Base-by-base conservation (phyloP, 1,284 basidiomycete species). In the Fomitopsis palustris region DNA sequence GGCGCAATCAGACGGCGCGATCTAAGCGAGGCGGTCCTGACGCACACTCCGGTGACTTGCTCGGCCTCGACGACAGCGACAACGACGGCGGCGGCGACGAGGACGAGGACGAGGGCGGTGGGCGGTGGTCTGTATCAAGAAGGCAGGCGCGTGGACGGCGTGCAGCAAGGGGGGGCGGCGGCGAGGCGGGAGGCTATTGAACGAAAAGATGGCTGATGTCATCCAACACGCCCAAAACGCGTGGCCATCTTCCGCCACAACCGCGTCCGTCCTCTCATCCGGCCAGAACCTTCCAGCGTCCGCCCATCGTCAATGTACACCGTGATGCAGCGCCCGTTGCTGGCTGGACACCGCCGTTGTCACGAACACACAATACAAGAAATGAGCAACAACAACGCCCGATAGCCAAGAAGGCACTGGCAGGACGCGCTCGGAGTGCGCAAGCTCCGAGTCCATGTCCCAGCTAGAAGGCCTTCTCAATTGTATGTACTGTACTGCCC, bases 191-290 rank as follows among this genome's bases (percentile, higher is more conserved):
- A 51, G 49, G 31, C 19, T 37, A 19, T 52, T 31, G 49, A 35
- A 19, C 7, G 9, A 33, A 21, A 27, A 31, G 23, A 27, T 19
- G 29, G 29, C 33, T 52, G 49, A 52, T 52, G 49, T 52, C 49
- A 52, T 52, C 31, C 49, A 52, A 52, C 49, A 52, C 33, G 49
- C 49, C 49, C 19, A 3, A 33, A 52, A 52, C 49, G 49, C 49
- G 49, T 52, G 49, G 17, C 49, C 31, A 12, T 6, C 2, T 10
- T 19, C 49, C 49, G 49, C 49, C 49, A 52, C 49, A 52, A 52
- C n/a, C 49, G 49, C 49, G 49, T 52, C 33, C 49, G 4, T 12
- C 23, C 42, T 25, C 19, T 14, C 23, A 9, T n/a, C n/a, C n/a
- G n/a, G n/a, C n/a, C n/a, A n/a, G n/a, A n/a, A n/a, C n/a, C n/a